phyloP scores from a whole-genome alignment of 148 eudicot genomes.

The Bassia scoparia region DNA sequence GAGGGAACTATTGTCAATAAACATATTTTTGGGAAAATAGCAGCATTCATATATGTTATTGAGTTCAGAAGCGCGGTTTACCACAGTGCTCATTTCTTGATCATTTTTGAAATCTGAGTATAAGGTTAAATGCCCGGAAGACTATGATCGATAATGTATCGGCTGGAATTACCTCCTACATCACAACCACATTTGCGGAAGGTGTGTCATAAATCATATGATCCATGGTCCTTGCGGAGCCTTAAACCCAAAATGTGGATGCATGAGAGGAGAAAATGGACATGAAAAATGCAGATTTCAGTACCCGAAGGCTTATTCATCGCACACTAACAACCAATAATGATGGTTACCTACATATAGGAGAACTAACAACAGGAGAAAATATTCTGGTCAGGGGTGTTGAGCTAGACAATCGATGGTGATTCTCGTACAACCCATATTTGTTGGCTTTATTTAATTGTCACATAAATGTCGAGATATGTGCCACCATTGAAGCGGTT shows the following conservation, averaged over 20 bases:
- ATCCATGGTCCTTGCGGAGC: constrained; percentile 9
- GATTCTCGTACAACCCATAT: neutral
- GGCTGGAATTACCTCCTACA: neutral
- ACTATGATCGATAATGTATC: neutral
- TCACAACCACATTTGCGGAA: neutral
- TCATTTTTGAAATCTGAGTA: neutral
- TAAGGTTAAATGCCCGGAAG: neutral
- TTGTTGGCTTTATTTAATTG: neutral
- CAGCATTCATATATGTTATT: neutral
- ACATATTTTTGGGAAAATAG: neutral
- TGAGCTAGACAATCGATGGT: neutral
- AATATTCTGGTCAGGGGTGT: neutral
- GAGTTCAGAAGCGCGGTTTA: constrained; percentile 6
- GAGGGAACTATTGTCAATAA: neutral
- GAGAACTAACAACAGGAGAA: neutral
- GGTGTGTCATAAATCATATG: neutral
- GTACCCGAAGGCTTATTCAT: neutral
- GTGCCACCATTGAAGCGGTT: neutral
- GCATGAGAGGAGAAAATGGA: neutral
- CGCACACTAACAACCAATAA: neutral
- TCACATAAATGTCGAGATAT: neutral
- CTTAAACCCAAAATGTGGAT: neutral
- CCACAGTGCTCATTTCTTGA: constrained; percentile 6
- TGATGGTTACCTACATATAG: neutral
- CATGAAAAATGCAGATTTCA: neutral